phyloP scores from a whole-genome alignment of 805 yeast species.

The Kodamaea hsintzibuensis region DNA sequence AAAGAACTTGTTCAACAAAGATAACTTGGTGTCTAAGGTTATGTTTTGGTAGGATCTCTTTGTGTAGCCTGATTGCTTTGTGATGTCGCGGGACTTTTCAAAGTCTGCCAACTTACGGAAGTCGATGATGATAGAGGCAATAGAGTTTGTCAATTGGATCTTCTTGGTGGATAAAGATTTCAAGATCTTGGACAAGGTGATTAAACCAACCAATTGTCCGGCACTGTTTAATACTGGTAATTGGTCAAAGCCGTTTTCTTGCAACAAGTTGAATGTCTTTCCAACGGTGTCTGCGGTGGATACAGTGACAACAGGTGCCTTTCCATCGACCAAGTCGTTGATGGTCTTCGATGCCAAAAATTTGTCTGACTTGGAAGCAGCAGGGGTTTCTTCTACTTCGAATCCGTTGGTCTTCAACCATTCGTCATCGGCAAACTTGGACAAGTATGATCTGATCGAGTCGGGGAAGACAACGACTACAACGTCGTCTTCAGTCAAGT shows the following conservation, averaged over 20 bases:
- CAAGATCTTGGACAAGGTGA: conserved; percentile 72
- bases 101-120: conserved; percentile 71
- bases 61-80: conserved; percentile 54
- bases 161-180: conserved; percentile 64
- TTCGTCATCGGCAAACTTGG: conserved; percentile 87
- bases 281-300: conserved; percentile 57
- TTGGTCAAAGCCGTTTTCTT: conserved; percentile 80
- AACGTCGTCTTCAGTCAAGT: conserved; percentile 68
- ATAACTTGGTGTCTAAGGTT: conserved; percentile 62
- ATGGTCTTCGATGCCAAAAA: conserved; percentile 49
- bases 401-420: conserved; percentile 84
- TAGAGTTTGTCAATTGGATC: conserved; percentile 55
- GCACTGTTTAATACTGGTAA: conserved; percentile 67
- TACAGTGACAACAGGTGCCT: conserved; percentile 81
- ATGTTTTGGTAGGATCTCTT: conserved; percentile 69
- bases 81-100: conserved; percentile 62
- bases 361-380: conserved; percentile 43
- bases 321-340: conserved; percentile 57
- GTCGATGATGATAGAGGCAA: conserved; percentile 64
- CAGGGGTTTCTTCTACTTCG: conserved; percentile 45
- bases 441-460: conserved; percentile 80
- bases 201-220: conserved; percentile 70
- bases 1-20: conserved; percentile 72
- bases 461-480: conserved; percentile 86
- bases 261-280: conserved; percentile 67